Conservation (phyloP, 2,329 filamentous ascomycete genomes). For the Paramyrothecium sp. region DNA sequence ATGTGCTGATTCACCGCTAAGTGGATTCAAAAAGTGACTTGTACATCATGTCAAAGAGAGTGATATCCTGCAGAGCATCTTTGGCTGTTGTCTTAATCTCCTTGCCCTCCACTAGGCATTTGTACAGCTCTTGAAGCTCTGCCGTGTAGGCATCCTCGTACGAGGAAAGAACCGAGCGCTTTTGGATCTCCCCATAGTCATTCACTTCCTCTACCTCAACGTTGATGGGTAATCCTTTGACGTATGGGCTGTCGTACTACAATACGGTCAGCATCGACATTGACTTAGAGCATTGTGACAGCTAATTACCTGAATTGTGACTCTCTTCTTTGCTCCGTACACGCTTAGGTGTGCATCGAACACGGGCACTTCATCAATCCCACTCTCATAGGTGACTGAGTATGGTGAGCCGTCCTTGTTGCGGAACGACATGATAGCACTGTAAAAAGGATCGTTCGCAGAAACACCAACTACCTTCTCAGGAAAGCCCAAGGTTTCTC, state of each 20-base stretch:
- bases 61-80: conserved; percentile 21
- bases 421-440: not conserved
- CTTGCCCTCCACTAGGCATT: conserved; percentile 14
- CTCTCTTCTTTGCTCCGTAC: conserved; percentile 44
- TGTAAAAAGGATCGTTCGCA: not conserved
- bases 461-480: conserved; percentile 11
- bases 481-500: conserved; percentile 35
- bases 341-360: conserved; percentile 44
- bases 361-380: conserved; percentile 45
- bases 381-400: conserved; percentile 42
- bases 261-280: not conserved
- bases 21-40: not conserved
- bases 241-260: conserved; percentile 47
- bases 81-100: conserved; percentile 18
- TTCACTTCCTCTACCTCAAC: conserved; percentile 30
- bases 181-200: conserved; percentile 30
- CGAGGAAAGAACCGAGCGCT: conserved; percentile 24
- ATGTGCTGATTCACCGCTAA: too few species aligned
- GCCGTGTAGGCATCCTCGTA: conserved; percentile 24
- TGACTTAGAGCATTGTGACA: not conserved
- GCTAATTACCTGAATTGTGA: conserved; percentile 29
- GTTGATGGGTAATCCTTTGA: conserved; percentile 42
- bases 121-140: conserved; percentile 18
- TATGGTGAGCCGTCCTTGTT: conserved; percentile 1
- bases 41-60: conserved; percentile 19